phyloP scores from a whole-genome alignment of 192 early-diverging fungal genomes.

The Gryganskiella cystojenkinii region DNA sequence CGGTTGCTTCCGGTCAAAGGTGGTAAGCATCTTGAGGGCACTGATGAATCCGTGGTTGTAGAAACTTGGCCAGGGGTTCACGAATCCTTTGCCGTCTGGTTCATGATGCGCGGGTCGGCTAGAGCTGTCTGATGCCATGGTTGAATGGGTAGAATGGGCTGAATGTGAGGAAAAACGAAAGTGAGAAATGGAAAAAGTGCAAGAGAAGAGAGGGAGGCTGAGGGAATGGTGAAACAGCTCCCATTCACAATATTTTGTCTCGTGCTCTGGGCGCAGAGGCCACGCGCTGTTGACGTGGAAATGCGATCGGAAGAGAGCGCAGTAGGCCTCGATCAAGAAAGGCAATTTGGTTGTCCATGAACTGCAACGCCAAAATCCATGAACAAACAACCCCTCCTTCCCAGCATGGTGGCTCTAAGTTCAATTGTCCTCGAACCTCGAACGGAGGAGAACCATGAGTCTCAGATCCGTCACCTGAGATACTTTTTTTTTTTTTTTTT shows the following conservation, averaged over 20 bases:
- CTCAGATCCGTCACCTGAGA: too few relatives aligned
- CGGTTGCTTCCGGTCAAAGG: conserved; percentile 20
- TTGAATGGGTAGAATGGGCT: background rate
- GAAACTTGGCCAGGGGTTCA: conserved; percentile 75
- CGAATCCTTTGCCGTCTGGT: conserved; percentile 66
- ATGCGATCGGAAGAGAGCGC: background rate
- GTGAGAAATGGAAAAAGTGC: background rate
- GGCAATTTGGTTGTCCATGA: background rate
- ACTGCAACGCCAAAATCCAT: too few relatives aligned
- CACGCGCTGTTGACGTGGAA: background rate
- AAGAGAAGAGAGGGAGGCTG: background rate
- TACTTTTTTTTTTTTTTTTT: too few relatives aligned
- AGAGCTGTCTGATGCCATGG: background rate
- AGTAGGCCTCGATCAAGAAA: background rate
- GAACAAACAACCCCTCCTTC: too few relatives aligned
- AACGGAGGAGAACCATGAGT: too few relatives aligned
- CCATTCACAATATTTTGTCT: too few relatives aligned
- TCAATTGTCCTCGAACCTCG: too few relatives aligned
- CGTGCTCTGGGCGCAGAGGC: background rate
- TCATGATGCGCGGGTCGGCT: conserved; percentile 54
- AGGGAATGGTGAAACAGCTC: background rate
- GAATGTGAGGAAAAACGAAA: background rate
- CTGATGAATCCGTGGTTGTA: conserved; percentile 23
- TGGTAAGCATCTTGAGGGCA: background rate
- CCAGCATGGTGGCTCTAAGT: too few relatives aligned